Conservation (phyloP, 2,329 filamentous ascomycete species). For the Elsinoe ampelina region DNA sequence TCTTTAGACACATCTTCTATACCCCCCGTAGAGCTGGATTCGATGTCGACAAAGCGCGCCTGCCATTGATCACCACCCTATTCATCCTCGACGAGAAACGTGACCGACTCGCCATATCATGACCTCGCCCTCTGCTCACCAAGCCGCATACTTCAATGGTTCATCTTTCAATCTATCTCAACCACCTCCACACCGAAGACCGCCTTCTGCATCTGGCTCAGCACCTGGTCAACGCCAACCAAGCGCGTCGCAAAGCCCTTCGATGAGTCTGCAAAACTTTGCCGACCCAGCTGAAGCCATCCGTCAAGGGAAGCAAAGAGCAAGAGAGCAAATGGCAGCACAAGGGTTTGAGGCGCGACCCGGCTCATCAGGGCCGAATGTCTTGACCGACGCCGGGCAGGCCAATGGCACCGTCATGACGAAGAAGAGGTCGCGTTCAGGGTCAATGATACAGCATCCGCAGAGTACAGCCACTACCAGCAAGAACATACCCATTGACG, state of each 20-base stretch:
- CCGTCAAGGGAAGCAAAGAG: conserved; percentile 51
- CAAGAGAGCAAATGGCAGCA: conserved; percentile 49
- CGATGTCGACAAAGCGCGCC: conserved; percentile 1
- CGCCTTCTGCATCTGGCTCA: conserved; percentile 6
- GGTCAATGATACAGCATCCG: conserved; percentile 38
- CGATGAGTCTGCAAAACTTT: conserved; percentile 5
- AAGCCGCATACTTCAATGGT: conserved; percentile 12
- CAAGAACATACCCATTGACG: conserved; percentile 20
- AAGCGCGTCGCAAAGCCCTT: conserved; percentile 12
- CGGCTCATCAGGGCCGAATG: conserved; percentile 19
- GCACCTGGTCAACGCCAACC: conserved; percentile 12
- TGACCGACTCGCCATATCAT: background rate
- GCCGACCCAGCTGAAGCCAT: conserved; percentile 36
- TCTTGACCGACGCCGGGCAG: conserved; percentile 22
- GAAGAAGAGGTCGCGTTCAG: conserved; percentile 52
- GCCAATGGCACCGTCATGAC: conserved; percentile 42
- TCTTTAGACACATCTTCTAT: background rate
- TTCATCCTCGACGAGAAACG: background rate
- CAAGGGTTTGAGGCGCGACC: conserved; percentile 35
- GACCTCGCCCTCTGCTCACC: conserved; percentile 12
- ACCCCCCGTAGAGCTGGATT: background rate
- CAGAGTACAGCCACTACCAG: conserved; percentile 14
- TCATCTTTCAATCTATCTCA: conserved; percentile 17
- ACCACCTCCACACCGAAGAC: conserved; percentile 15
- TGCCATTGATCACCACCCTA: conserved; percentile 1